These are phyloP conservation scores for Suhomyces terraborum DNA, from an alignment of 1,139 yeast species.

Conservation along the genomic window DNA sequence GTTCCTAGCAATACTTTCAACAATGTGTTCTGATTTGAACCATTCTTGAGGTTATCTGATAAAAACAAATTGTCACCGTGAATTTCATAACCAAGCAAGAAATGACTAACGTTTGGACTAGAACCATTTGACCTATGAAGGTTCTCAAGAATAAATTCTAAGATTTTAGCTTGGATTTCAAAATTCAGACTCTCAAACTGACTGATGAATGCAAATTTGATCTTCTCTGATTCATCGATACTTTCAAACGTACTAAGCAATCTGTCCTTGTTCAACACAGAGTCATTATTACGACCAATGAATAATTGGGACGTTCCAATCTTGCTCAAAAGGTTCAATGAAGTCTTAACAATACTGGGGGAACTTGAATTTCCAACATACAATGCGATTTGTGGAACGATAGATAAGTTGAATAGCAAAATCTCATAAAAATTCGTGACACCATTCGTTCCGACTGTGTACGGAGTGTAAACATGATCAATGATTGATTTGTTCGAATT, in stretches of 20 bases:
- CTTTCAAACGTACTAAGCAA: conserved; percentile 73
- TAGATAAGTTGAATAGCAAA: conserved; percentile 63
- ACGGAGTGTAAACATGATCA: conserved; percentile 55
- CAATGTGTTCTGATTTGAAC: conserved; percentile 41
- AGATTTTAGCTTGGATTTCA: conserved; percentile 55
- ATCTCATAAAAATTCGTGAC: conserved; percentile 68
- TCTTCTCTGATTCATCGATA: conserved; percentile 69
- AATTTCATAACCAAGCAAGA: conserved; percentile 66
- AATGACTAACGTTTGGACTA: conserved; percentile 65
- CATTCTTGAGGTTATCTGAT: conserved; percentile 13
- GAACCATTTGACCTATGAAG: conserved; percentile 42
- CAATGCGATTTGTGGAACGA: conserved; percentile 69
- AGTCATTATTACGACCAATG: conserved; percentile 35
- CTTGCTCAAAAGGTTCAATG: conserved; percentile 56
- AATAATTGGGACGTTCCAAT: conserved; percentile 56
- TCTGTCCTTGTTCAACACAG: conserved; percentile 56
- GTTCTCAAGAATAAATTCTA: conserved; percentile 59
- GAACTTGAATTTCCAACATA: conserved; percentile 61
- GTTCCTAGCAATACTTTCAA: conserved; percentile 55
- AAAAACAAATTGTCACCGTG: conserved; percentile 35
- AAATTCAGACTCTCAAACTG: conserved; percentile 56
- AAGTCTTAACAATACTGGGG: conserved; percentile 48
- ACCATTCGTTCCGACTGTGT: conserved; percentile 61
- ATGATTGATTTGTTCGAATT: conserved; percentile 33
- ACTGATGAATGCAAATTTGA: conserved; percentile 70